Base-by-base conservation (phyloP, 1,139 yeast genomes). In the Candida tunisiensis region DNA sequence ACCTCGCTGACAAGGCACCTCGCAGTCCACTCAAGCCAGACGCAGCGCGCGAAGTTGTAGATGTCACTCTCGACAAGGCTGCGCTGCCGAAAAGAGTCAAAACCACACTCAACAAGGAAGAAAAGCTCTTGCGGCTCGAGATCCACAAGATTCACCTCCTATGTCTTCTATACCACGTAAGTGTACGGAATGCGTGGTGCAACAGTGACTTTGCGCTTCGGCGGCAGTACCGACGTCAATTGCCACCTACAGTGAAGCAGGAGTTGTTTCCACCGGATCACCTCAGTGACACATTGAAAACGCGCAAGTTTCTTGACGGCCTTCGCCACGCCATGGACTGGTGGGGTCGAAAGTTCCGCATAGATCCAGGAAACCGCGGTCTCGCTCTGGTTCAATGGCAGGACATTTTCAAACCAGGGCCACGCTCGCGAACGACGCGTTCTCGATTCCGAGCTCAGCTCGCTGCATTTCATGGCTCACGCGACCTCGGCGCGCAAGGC, bases 401-500 rank as follows among this genome's bases (percentile, higher is more conserved):
- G n/a, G n/a, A n/a, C n/a, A n/a, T n/a, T n/a, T n/a, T n/a, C n/a
- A n/a, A n/a, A n/a, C n/a, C n/a, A n/a, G n/a, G n/a, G n/a, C n/a
- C n/a, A n/a, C n/a, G n/a, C n/a, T n/a, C n/a, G n/a, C n/a, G n/a
- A n/a, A n/a, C n/a, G n/a, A n/a, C n/a, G n/a, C n/a, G n/a, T n/a
- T n/a, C n/a, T 2, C 36, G 38, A 25, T 49, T 47, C 28, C 25
- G 38, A 12, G 32, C 34, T 5, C 27, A 34, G 10, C 30, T 51
- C 9, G 30, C 35, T 15, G 22, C 31, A 15, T 37, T 40, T 15
- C 29, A 21, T 15, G 98, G 98, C 0, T 69, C 82, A 2, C 53
- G 80, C 22, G 96, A 88, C 42, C 34, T 80, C 5, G 79, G 78
- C 0, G 83, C 91, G 0, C 94, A 82, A 42, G 95, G 93, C 0